Conservation (phyloP, 352 stramenopile genomes). For the Halophytophthora batemanensis region DNA sequence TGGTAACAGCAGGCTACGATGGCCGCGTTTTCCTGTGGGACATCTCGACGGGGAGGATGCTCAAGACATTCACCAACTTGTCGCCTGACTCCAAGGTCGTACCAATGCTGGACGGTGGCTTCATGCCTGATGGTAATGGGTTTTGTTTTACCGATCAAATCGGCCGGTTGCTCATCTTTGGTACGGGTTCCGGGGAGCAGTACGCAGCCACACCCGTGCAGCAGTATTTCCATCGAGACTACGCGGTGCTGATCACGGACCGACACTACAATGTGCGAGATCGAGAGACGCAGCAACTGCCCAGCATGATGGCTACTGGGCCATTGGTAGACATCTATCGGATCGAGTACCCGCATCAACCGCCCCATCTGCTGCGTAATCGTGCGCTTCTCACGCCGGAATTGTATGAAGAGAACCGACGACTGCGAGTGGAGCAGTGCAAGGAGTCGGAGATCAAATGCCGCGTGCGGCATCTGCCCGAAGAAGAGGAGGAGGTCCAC, state of each 20-base stretch:
- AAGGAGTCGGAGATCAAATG: slow-evolving; percentile 67
- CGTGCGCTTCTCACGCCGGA: slow-evolving; percentile 26
- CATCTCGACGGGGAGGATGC: slow-evolving; percentile 59
- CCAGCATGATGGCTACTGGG: slow-evolving; percentile 82
- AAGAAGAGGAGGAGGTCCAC: slow-evolving; percentile 41
- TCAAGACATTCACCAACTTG: slow-evolving; percentile 62
- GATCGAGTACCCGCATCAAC: slow-evolving; percentile 71
- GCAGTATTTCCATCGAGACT: slow-evolving; percentile 91
- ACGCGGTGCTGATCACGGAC: slow-evolving; percentile 86
- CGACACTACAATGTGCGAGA: slow-evolving; percentile 87
- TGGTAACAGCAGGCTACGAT: slow-evolving; percentile 83
- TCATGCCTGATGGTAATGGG: slow-evolving; percentile 57
- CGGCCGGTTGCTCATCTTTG: slow-evolving; percentile 77
- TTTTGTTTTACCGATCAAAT: slow-evolving; percentile 86
- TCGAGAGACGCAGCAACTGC: slow-evolving; percentile 78
- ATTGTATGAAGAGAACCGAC: slow-evolving; percentile 63
- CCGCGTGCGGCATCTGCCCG: slow-evolving; percentile 44
- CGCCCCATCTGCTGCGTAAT: slow-evolving; percentile 53
- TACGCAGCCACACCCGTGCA: slow-evolving; percentile 66
- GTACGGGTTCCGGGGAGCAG: slow-evolving; percentile 62
- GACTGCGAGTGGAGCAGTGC: slow-evolving; percentile 58
- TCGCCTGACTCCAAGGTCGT: slow-evolving; percentile 57
- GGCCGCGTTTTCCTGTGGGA: slow-evolving; percentile 84
- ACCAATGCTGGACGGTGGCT: slow-evolving; percentile 71
- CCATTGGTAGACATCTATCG: slow-evolving; percentile 73